Evolutionary conservation across 768 basidiomycete genomes (phyloP), one percentile per base, ranked within the genome.

Genomic region (Phlegmacium glaucopus): DNA sequence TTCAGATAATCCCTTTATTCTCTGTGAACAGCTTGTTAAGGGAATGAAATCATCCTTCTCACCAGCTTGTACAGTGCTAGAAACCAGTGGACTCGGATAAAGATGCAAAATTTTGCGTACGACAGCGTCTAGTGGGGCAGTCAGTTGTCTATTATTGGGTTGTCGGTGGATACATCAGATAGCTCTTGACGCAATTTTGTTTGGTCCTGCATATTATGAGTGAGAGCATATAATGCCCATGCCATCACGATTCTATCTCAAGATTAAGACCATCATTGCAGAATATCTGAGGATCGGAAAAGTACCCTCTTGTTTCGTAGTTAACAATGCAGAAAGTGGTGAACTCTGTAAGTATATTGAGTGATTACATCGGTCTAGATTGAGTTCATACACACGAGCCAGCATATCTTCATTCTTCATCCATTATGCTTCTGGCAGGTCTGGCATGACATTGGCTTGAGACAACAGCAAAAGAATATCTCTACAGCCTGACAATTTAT

Each of bases 41-140:
- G 82, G 81, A 12, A 83, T 42, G 1, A 76, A 51, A 39, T 82
- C 79, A 47, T 84, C 78, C 47, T 72, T 69, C 37, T 61, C 61
- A 1, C 79, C 77, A 4, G 67, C 57, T 6, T 80, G 66, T 8
- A 69, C 45, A 0, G 73, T 72, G 15, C 55, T 53, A 0, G 74
- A 61, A 1, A 85, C 71, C 0, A 81, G 81, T n/a, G n/a, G n/a
- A n/a, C n/a, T n/a, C 0, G 80, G 48, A 49, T 85, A 69, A 1
- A 82, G 34, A 1, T 85, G 75, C 48, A 86, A 58, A 0, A 75
- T 77, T 60, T 86, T 85, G 6, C 77, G 73, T 2, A 83, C 69
- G 13, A 85, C 75, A 13, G 66, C 65, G 52, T 88, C 87, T 16
- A 90, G 79, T 85, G 87, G 0, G 82, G 76, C 6, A 91, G 70